Evolutionary conservation across 345 rosid genomes (phyloP).

Genomic region (Boechera retrofracta): DNA sequence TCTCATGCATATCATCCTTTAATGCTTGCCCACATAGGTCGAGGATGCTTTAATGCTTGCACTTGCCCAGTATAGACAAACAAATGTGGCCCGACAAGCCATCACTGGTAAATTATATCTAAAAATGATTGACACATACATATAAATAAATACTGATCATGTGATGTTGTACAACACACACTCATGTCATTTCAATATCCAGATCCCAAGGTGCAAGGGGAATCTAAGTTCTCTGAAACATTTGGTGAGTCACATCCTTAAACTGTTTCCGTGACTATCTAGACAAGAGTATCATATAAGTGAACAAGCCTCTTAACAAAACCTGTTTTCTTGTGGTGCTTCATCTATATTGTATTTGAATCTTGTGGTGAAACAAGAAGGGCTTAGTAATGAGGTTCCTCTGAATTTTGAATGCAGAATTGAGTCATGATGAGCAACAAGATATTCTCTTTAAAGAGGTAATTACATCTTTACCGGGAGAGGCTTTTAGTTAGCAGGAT

Average conservation of each 20-base stretch:
- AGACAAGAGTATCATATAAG: constrained; percentile 19
- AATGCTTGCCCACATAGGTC: background rate
- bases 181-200: constrained; percentile 41
- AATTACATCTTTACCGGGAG: background rate
- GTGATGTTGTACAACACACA: constrained; percentile 13
- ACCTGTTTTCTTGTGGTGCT: background rate
- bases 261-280: constrained; percentile 5
- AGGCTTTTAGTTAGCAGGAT: constrained; percentile 4
- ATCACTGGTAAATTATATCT: constrained; percentile 49
- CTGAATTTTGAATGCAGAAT: constrained; percentile 57
- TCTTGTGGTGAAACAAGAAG: constrained; percentile 8
- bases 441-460: constrained; percentile 95
- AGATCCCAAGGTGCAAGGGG: constrained; percentile 69
- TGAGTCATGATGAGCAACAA: constrained; percentile 74
- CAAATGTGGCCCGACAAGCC: constrained; percentile 55
- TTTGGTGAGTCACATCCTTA: constrained; percentile 62
- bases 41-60: constrained; percentile 49
- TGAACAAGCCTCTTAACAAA: constrained; percentile 9
- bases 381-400: constrained; percentile 19
- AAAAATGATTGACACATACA: background rate
- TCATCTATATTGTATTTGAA: no score
- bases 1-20: constrained; percentile 1
- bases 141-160: background rate
- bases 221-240: constrained; percentile 76
- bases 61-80: constrained; percentile 61